Conservation (phyloP, 1,284 basidiomycete genomes). For the Ustilago esculenta region DNA sequence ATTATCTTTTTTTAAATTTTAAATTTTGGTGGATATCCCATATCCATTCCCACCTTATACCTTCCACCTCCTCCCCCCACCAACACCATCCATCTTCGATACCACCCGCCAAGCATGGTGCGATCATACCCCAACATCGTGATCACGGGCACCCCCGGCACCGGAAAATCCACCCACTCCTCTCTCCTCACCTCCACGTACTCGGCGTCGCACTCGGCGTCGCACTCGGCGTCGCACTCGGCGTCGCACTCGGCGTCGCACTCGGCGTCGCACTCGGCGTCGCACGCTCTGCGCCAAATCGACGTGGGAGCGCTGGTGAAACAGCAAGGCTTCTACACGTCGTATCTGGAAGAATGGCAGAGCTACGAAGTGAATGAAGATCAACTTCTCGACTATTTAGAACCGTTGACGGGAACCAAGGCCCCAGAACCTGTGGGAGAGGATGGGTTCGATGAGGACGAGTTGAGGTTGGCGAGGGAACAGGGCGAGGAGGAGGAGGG, state of each 20-base stretch:
- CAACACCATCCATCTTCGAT: not conserved
- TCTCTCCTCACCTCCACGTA: slow-evolving; percentile 50
- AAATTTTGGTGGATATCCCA: too few species aligned
- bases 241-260: slow-evolving; percentile 32
- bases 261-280: slow-evolving; percentile 7
- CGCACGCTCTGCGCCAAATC: slow-evolving; percentile 72
- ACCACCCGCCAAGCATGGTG: slow-evolving; percentile 34
- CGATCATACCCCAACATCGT: slow-evolving; percentile 79
- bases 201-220: slow-evolving; percentile 7
- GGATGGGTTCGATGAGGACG: slow-evolving; percentile 22
- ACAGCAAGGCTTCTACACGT: slow-evolving; percentile 80
- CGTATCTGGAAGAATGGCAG: slow-evolving; percentile 93
- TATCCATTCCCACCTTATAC: too few species aligned
- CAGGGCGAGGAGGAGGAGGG: slow-evolving; percentile 42
- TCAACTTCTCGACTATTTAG: slow-evolving; percentile 57
- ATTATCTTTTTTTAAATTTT: not conserved
- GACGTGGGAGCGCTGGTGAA: slow-evolving; percentile 92
- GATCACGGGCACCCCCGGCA: slow-evolving; percentile 88
- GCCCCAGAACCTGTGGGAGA: slow-evolving; percentile 58
- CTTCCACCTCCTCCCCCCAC: not conserved
- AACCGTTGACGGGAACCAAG: slow-evolving; percentile 52
- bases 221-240: slow-evolving; percentile 17
- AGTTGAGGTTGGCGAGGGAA: slow-evolving; percentile 20
- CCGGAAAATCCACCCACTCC: slow-evolving; percentile 89
- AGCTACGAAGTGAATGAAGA: slow-evolving; percentile 95